Percentiles rank a stretch among this genome's conserved stretches.
Evolutionary conservation across 2,329 filamentous ascomycete genomes (phyloP).

Genomic region (Cladosporium velox): DNA sequence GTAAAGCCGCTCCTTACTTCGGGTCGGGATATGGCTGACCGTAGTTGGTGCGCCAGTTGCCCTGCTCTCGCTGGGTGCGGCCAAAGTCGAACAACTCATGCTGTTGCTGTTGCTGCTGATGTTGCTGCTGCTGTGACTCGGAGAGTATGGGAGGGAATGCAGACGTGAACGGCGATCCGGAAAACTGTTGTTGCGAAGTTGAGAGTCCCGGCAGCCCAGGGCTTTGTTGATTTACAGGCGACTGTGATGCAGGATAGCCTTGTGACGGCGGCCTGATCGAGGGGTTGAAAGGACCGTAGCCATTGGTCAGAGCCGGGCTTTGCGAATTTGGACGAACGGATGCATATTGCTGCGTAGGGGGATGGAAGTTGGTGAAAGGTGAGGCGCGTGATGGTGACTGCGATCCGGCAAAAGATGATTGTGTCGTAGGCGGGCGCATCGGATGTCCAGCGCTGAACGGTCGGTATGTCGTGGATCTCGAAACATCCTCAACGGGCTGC

Average conservation of each 20-base stretch:
- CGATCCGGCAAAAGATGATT: conserved; percentile 14
- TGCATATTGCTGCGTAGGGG: neutral
- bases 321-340: conserved; percentile 1
- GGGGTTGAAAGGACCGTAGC: neutral
- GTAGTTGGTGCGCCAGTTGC: conserved; percentile 6
- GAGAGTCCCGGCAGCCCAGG: neutral
- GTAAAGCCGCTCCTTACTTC: neutral
- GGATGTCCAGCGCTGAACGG: conserved; percentile 16
- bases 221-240: neutral
- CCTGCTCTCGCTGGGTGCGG: conserved; percentile 1
- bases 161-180: neutral
- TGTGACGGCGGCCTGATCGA: conserved; percentile 17
- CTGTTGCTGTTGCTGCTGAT: conserved; percentile 14
- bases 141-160: neutral
- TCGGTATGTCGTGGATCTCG: conserved; percentile 4
- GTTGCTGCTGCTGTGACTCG: conserved; percentile 1
- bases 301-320: conserved; percentile 10
- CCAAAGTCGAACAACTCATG: conserved; percentile 11
- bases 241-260: conserved; percentile 5
- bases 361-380: conserved; percentile 5
- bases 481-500: conserved; percentile 17
- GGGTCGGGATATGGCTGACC: neutral
- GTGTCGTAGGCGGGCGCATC: conserved; percentile 8
- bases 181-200: neutral
- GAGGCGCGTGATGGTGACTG: conserved; percentile 15